These are phyloP conservation scores for Prinsepia uniflora DNA, from an alignment of 306 rosid species.

Conservation along the genomic window DNA sequence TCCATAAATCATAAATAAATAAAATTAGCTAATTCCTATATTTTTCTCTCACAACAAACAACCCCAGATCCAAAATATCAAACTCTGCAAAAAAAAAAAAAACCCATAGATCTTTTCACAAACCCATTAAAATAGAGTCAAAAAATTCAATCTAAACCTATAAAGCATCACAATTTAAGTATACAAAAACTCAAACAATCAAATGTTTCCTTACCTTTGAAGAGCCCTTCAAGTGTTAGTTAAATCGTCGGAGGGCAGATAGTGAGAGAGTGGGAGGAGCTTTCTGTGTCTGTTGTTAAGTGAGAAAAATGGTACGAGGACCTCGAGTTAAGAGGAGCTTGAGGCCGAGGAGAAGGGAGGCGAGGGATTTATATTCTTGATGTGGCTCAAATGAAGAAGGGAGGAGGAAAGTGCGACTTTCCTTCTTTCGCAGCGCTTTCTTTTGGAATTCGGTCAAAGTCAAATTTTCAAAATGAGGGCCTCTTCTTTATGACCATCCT, in stretches of 20 bases:
- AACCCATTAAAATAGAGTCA: slow-evolving; percentile 10
- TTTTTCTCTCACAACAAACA: background rate
- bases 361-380: slow-evolving; percentile 27
- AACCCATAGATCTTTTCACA: slow-evolving; percentile 22
- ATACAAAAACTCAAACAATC: slow-evolving; percentile 1
- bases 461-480: slow-evolving; percentile 58
- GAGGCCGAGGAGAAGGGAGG: slow-evolving; percentile 25
- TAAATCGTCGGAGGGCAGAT: background rate
- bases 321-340: slow-evolving; percentile 35
- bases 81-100: slow-evolving; percentile 29
- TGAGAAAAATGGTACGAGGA: slow-evolving; percentile 33
- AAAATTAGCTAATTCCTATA: too few relatives aligned
- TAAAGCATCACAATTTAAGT: slow-evolving; percentile 1
- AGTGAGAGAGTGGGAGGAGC: background rate
- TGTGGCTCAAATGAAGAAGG: slow-evolving; percentile 27
- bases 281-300: background rate
- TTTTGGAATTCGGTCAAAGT: slow-evolving; percentile 62
- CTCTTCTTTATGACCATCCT: slow-evolving; percentile 12
- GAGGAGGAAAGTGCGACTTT: slow-evolving; percentile 81
- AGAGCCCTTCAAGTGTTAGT: background rate
- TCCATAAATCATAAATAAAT: too few relatives aligned
- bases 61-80: slow-evolving; percentile 26
- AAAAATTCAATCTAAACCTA: background rate
- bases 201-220: slow-evolving; percentile 37
- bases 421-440: slow-evolving; percentile 67